Percentiles rank a stretch among this genome's conserved stretches.
Conservation (phyloP, 2,329 filamentous ascomycete genomes). For the Colletotrichum gloeosporioides region DNA sequence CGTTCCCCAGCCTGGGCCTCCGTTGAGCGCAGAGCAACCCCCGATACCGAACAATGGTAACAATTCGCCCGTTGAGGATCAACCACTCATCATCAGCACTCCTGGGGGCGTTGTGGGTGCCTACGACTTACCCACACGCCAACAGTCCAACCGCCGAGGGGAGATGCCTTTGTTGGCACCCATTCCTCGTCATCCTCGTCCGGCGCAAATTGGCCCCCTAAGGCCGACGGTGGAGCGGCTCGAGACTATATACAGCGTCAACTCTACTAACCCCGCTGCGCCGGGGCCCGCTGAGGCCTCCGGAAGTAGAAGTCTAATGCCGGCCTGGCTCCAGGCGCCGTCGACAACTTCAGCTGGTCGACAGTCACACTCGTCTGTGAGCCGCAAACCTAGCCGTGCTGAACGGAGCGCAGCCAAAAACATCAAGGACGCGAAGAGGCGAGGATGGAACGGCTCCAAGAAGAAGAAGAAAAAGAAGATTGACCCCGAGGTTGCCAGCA, state of each 20-base stretch:
- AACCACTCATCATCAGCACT: constrained; percentile 66
- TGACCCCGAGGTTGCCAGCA: constrained; percentile 47
- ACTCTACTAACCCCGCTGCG: constrained; percentile 2
- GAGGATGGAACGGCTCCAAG: constrained; percentile 56
- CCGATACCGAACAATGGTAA: constrained; percentile 19
- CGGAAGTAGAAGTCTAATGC: constrained; percentile 25
- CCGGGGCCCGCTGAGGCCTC: neutral
- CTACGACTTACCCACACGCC: constrained; percentile 49
- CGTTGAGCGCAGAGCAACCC: neutral
- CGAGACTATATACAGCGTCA: constrained; percentile 57
- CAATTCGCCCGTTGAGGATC: constrained; percentile 42
- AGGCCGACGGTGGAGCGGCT: constrained; percentile 58
- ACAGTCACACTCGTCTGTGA: constrained; percentile 46
- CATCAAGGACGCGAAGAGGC: constrained; percentile 63
- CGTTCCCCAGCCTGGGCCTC: constrained; percentile 12
- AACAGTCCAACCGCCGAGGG: constrained; percentile 33
- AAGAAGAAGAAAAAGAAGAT: constrained; percentile 40
- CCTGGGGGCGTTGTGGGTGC: constrained; percentile 60
- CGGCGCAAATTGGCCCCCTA: constrained; percentile 34
- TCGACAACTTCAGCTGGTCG: constrained; percentile 37
- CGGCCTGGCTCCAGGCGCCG: constrained; percentile 38
- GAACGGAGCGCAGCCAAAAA: constrained; percentile 67
- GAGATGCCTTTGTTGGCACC: constrained; percentile 59
- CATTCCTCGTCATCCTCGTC: constrained; percentile 55
- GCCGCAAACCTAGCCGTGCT: constrained; percentile 58